A percentile compares a stretch with the other conserved stretches of the same genome.
These are phyloP conservation scores for Globisporangium apiculatum DNA, from an alignment of 352 stramenopile genomes.

Conservation along the genomic window DNA sequence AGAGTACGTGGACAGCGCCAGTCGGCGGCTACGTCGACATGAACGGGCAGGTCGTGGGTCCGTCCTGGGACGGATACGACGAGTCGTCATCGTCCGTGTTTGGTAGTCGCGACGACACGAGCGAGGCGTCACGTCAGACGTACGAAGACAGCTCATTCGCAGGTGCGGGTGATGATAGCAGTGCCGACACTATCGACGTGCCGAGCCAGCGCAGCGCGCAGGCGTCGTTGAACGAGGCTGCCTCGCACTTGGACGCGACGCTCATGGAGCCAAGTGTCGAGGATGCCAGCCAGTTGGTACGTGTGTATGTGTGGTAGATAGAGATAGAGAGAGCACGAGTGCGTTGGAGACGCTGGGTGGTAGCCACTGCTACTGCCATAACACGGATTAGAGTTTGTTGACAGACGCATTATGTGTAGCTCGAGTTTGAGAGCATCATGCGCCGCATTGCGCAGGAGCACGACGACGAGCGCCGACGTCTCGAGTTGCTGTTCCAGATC, in stretches of 20 bases:
- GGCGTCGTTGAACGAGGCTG: constrained; percentile 17
- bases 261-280: constrained; percentile 11
- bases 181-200: background rate
- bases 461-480: constrained; percentile 45
- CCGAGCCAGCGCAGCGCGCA: background rate
- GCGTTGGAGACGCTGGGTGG: background rate
- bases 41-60: constrained; percentile 45
- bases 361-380: background rate
- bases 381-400: too few species aligned
- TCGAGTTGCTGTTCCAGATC: constrained; percentile 58
- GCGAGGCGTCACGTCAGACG: too few species aligned
- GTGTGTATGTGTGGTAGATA: background rate
- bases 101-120: background rate
- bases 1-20: constrained; percentile 60
- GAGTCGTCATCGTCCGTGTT: background rate
- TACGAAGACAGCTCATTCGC: too few species aligned
- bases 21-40: constrained; percentile 50
- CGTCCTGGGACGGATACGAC: constrained; percentile 11
- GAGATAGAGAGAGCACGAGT: background rate
- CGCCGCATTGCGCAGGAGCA: constrained; percentile 62
- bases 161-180: background rate
- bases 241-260: constrained; percentile 22
- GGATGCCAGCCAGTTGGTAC: constrained; percentile 11
- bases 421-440: constrained; percentile 53
- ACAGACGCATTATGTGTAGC: constrained; percentile 10